Conservation (phyloP, 1,284 basidiomycete genomes). For the Heterobasidion annosum region DNA sequence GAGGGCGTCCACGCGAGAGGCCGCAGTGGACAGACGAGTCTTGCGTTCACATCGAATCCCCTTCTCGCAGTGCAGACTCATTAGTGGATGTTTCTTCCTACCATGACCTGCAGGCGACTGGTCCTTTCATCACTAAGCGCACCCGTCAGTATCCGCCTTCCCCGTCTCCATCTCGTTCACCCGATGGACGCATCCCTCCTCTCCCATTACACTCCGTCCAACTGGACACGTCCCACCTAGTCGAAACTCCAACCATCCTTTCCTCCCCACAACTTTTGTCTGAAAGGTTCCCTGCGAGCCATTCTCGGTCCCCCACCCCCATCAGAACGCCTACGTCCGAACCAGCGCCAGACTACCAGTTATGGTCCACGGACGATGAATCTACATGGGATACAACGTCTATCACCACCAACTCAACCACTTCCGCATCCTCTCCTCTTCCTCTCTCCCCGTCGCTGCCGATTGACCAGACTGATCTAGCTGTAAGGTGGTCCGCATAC, state of each 20-base stretch:
- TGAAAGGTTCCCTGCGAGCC: constrained; percentile 7
- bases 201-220: constrained; percentile 12
- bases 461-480: constrained; percentile 17
- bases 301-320: constrained; percentile 26
- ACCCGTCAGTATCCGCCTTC: constrained; percentile 39
- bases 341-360: constrained; percentile 31
- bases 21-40: constrained; percentile 15
- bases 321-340: constrained; percentile 18
- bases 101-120: constrained; percentile 14
- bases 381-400: constrained; percentile 61
- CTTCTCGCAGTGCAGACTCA: constrained; percentile 16
- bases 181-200: constrained; percentile 26
- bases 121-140: constrained; percentile 14
- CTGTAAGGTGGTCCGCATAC: constrained; percentile 14
- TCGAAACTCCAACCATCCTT: constrained; percentile 2
- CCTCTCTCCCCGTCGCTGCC: constrained; percentile 22
- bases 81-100: constrained; percentile 17
- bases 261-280: neutral
- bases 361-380: constrained; percentile 71
- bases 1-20: constrained; percentile 52
- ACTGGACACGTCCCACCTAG: constrained; percentile 6
- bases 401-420: constrained; percentile 48
- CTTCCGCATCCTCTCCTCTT: constrained; percentile 34
- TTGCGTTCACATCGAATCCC: constrained; percentile 13
- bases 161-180: constrained; percentile 39